These are phyloP conservation scores for Scorias spongiosa DNA, from an alignment of 2,329 filamentous ascomycete species.

Conservation along the genomic window DNA sequence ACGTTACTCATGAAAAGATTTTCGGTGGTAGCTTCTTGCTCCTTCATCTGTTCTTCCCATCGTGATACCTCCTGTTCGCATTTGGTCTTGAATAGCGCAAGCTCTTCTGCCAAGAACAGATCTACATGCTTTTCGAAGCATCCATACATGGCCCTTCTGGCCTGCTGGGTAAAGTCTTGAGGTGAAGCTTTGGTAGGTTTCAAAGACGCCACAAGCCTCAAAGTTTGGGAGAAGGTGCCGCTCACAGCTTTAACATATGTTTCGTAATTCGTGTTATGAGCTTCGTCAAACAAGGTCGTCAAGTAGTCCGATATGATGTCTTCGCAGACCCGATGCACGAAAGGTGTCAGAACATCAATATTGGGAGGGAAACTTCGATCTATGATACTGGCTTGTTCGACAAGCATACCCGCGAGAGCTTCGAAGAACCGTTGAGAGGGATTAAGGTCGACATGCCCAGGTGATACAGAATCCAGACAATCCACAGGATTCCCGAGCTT, in stretches of 20 bases:
- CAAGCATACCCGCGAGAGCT: conserved; percentile 55
- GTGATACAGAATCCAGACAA: conserved; percentile 55
- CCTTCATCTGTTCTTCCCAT: conserved; percentile 85
- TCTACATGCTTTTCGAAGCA: conserved; percentile 91
- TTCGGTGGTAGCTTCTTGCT: conserved; percentile 80
- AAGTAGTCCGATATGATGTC: conserved; percentile 75
- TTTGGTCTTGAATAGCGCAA: conserved; percentile 66
- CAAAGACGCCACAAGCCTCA: conserved; percentile 61
- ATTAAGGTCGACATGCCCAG: conserved; percentile 58
- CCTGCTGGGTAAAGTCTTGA: conserved; percentile 46
- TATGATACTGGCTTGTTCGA: conserved; percentile 69
- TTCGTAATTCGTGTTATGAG: conserved; percentile 58
- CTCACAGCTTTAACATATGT: conserved; percentile 77
- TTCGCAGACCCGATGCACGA: conserved; percentile 70
- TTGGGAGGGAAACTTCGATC: conserved; percentile 65
- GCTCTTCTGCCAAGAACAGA: conserved; percentile 78
- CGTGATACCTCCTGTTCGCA: conserved; percentile 62
- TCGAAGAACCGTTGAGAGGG: conserved; percentile 74
- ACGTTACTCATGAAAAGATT: conserved; percentile 94
- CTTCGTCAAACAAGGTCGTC: conserved; percentile 72
- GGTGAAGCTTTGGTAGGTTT: conserved; percentile 49
- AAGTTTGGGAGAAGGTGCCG: conserved; percentile 71
- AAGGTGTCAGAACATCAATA: conserved; percentile 55
- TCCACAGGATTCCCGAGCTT: conserved; percentile 61
- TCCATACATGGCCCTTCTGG: conserved; percentile 51